A percentile compares a stretch with the other conserved stretches of the same genome.
These are phyloP conservation scores for Trypanosoma brucei DNA, from an alignment of 208 protist genomes.

Conservation along the genomic window DNA sequence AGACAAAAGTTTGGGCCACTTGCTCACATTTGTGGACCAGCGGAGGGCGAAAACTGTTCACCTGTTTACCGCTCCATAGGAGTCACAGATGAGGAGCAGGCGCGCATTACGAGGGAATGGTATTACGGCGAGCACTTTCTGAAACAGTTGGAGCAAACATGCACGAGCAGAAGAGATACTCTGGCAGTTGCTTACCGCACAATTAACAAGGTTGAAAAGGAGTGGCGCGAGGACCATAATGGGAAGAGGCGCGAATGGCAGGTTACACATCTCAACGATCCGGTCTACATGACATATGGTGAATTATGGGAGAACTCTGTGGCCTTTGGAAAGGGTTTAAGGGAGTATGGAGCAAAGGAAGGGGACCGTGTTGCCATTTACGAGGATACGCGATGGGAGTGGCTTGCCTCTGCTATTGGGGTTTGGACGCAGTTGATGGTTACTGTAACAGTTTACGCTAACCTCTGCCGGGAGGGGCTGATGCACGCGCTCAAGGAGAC, in stretches of 20 bases:
- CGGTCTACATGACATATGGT: slow-evolving; percentile 27
- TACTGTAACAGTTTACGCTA: slow-evolving; percentile 76
- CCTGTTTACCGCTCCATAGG: slow-evolving; percentile 38
- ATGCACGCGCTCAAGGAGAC: slow-evolving; percentile 66
- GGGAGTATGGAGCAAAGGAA: slow-evolving; percentile 30
- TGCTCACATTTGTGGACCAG: slow-evolving; percentile 31
- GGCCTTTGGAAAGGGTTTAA: slow-evolving; percentile 52
- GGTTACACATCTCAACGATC: slow-evolving; percentile 35
- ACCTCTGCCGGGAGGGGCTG: slow-evolving; percentile 71
- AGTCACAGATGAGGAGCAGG: slow-evolving; percentile 52
- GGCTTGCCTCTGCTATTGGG: slow-evolving; percentile 59
- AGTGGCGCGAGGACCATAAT: slow-evolving; percentile 48
- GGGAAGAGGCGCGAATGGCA: slow-evolving; percentile 36
- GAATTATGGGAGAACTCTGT: slow-evolving; percentile 36
- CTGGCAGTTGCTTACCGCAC: slow-evolving; percentile 54
- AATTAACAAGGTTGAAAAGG: slow-evolving; percentile 34
- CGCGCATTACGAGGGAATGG: slow-evolving; percentile 25
- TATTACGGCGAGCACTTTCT: slow-evolving; percentile 40
- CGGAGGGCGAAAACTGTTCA: slow-evolving; percentile 36
- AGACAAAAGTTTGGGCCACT: slow-evolving; percentile 36
- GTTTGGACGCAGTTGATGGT: slow-evolving; percentile 63
- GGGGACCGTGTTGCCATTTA: slow-evolving; percentile 60
- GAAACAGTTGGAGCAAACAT: slow-evolving; percentile 37
- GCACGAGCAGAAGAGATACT: slow-evolving; percentile 14
- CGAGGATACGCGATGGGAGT: slow-evolving; percentile 80